Base-by-base conservation (phyloP, 176 grass and related monocot genomes). In the Hordeum vulgare region DNA sequence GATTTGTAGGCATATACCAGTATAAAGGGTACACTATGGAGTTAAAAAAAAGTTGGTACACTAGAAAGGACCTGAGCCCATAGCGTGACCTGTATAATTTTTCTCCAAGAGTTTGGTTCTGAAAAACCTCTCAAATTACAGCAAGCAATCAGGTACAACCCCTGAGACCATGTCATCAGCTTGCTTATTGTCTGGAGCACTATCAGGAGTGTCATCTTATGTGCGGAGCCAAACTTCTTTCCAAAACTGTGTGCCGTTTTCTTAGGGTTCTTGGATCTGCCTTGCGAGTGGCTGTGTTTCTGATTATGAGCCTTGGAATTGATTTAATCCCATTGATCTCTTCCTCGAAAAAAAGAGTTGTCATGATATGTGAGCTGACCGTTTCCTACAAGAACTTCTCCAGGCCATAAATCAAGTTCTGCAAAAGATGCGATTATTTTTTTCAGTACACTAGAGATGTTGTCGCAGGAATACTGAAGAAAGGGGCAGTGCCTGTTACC, bases 341-440 rank as follows among this genome's bases (percentile, higher is more conserved):
- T 20, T 18, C 18, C 18, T 9, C 18, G 51, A 39, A 39, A 56
- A 29, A 86, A 74, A 14, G 34, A 47, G 5, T 66, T 81, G 12
- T 76, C 73, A 61, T 61, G 57, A 65, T 74, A 7, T 35, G 11
- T 9, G 14, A 71, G 13, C 33, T 5, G 5, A 9, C 6, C 31
- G 13, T 63, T 74, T 26, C 6, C 77, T 86, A 90, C 58, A 97
- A 89, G 84, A 97, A 94, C 71, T 97, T 97, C 81, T 97, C 95
- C 62, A 97, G 82, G 17, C 95, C 92, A 74, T 93, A 97, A 58
- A 97, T 80, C 69, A 97, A 76, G 75, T 94, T 94, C 92, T 97
- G 88, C 88, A 63, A 76, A 83, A 61, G 49, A 40, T 31, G 44
- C 2, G 24, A 18, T 1, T 12, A 67, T 44, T 18, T 53, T n/a